Conservation (phyloP, 345 rosid genomes). For the Tarenaya hassleriana region DNA sequence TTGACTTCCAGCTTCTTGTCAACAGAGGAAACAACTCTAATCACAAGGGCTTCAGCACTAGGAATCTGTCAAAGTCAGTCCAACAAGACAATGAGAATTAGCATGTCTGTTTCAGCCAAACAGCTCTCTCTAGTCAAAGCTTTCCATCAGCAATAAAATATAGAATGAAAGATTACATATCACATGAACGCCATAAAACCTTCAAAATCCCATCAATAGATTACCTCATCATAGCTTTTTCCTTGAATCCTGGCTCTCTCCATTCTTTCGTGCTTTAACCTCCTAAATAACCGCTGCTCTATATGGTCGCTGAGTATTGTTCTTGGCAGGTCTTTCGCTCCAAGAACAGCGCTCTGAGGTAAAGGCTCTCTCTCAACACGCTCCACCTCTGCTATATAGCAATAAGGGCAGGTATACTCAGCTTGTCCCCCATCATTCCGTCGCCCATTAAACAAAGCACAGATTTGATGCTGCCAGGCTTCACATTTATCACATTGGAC, state of each 20-base stretch:
- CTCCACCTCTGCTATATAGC: constrained; percentile 84
- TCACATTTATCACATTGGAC: constrained; percentile 99
- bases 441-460: constrained; percentile 95
- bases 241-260: constrained; percentile 81
- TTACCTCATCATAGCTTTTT: constrained; percentile 87
- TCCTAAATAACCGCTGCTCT: constrained; percentile 74
- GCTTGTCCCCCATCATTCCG: constrained; percentile 99
- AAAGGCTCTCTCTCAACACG: constrained; percentile 88
- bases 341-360: constrained; percentile 94
- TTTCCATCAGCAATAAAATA: not conserved
- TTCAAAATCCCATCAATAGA: constrained; percentile 13
- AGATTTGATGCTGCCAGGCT: constrained; percentile 99
- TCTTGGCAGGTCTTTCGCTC: constrained; percentile 94
- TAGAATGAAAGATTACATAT: not conserved
- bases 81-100: constrained; percentile 4
- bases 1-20: constrained; percentile 98
- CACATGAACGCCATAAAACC: constrained; percentile 13
- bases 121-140: constrained; percentile 13
- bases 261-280: constrained; percentile 66
- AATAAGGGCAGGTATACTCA: constrained; percentile 98
- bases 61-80: constrained; percentile 51
- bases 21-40: constrained; percentile 97
- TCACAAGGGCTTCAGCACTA: constrained; percentile 90
- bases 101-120: constrained; percentile 16
- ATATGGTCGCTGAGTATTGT: constrained; percentile 94